These are phyloP conservation scores for Bacidia rubella DNA, from an alignment of 495 filamentous ascomycete species.

Conservation along the genomic window DNA sequence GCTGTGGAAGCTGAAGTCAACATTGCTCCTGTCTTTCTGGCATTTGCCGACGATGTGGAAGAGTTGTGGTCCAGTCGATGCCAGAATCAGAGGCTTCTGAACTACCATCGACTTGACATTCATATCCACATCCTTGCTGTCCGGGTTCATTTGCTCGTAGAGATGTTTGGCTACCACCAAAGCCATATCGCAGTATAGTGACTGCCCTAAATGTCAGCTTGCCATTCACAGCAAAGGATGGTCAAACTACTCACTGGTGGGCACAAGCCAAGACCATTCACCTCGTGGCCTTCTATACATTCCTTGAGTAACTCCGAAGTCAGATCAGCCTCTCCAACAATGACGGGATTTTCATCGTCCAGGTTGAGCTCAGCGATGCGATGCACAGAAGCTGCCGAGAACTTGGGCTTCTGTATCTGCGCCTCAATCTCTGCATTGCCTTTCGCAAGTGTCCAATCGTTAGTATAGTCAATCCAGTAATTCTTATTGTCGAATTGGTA, in stretches of 20 bases:
- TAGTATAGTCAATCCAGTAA: slow-evolving; percentile 31
- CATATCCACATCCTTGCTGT: slow-evolving; percentile 38
- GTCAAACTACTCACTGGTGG: slow-evolving; percentile 6
- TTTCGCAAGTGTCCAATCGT: slow-evolving; percentile 2
- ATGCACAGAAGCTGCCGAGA: not conserved
- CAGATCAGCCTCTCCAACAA: slow-evolving; percentile 1
- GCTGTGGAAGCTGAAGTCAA: slow-evolving; percentile 30
- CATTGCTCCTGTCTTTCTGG: slow-evolving; percentile 23
- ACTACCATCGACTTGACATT: slow-evolving; percentile 53
- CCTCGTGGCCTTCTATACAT: slow-evolving; percentile 18
- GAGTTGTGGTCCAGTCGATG: slow-evolving; percentile 35
- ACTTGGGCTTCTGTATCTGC: not conserved
- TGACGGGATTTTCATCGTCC: not conserved
- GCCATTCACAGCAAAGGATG: no score
- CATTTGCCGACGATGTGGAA: slow-evolving; percentile 30
- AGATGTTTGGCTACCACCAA: slow-evolving; percentile 15
- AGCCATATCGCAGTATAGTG: slow-evolving; percentile 19
- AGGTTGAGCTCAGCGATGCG: not conserved
- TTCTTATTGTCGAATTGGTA: slow-evolving; percentile 37
- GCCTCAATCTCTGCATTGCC: not conserved
- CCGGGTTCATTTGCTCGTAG: slow-evolving; percentile 43
- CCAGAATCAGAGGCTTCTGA: slow-evolving; percentile 54
- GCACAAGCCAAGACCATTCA: slow-evolving; percentile 15
- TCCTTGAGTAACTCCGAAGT: slow-evolving; percentile 12
- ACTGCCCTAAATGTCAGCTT: no score